A percentile compares a stretch with the other conserved stretches of the same genome.
Evolutionary conservation across 352 stramenopile species (phyloP).

Genomic region (Phytophthora chlamydospora): DNA sequence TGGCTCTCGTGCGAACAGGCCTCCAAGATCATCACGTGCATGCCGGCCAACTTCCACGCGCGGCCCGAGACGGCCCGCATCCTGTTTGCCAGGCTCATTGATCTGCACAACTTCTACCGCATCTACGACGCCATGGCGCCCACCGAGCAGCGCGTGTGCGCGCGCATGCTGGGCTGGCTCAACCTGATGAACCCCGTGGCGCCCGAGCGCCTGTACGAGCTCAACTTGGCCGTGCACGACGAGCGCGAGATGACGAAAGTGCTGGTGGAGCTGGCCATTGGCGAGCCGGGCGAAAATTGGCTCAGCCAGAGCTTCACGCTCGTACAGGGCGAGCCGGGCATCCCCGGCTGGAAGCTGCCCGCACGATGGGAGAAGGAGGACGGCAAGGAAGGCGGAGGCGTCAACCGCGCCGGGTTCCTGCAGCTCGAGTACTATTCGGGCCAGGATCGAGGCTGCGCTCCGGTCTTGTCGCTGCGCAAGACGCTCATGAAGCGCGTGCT

Average conservation of each 20-base stretch:
- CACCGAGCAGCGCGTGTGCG: conserved; percentile 57
- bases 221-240: conserved; percentile 74
- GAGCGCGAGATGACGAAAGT: conserved; percentile 85
- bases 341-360: conserved; percentile 83
- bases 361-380: conserved; percentile 84
- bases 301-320: conserved; percentile 77
- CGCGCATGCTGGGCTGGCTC: conserved; percentile 68
- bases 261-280: conserved; percentile 79
- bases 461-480: conserved; percentile 61
- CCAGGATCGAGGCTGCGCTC: conserved; percentile 64
- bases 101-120: conserved; percentile 67
- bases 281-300: conserved; percentile 85
- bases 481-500: conserved; percentile 63
- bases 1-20: conserved; percentile 79
- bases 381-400: conserved; percentile 56
- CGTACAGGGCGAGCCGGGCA: conserved; percentile 52
- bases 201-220: conserved; percentile 68
- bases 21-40: conserved; percentile 73
- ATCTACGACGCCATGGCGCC: conserved; percentile 60
- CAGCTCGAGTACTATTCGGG: conserved; percentile 81
- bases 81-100: conserved; percentile 78
- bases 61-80: conserved; percentile 72
- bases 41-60: conserved; percentile 65
- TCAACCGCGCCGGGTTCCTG: conserved; percentile 71
- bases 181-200: conserved; percentile 83